Conservation (phyloP, 2,329 filamentous ascomycete species). For the Drechslera avenae region DNA sequence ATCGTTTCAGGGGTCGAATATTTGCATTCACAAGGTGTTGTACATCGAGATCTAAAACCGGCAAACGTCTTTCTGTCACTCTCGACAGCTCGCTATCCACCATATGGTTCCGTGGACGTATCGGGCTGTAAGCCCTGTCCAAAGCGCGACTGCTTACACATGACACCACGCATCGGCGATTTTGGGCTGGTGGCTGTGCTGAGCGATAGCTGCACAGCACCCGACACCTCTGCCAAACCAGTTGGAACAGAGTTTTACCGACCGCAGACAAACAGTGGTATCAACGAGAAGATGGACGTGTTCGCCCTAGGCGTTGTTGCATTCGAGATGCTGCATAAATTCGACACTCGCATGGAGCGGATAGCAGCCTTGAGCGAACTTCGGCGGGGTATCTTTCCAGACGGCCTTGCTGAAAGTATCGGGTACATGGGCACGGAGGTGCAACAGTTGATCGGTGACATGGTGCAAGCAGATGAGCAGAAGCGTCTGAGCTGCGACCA, state of each 20-base stretch:
- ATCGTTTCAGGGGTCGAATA: conserved; percentile 69
- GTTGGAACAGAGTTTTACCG: conserved; percentile 69
- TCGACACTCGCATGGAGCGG: conserved; percentile 52
- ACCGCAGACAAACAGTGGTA: conserved; percentile 47
- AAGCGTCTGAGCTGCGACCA: conserved; percentile 38
- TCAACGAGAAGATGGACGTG: conserved; percentile 62
- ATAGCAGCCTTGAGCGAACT: conserved; percentile 43
- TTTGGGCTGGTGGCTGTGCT: conserved; percentile 68
- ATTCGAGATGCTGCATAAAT: conserved; percentile 64
- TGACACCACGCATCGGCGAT: conserved; percentile 68
- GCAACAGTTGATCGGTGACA: conserved; percentile 34
- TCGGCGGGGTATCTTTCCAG: conserved; percentile 39
- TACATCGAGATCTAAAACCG: conserved; percentile 72
- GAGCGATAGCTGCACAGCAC: conserved; percentile 42
- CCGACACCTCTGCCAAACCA: conserved; percentile 43
- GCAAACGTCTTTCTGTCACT: conserved; percentile 69
- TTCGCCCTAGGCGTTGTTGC: conserved; percentile 67
- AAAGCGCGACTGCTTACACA: conserved; percentile 45
- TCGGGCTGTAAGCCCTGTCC: conserved; percentile 55
- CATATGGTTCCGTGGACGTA: conserved; percentile 55
- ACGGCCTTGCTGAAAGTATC: conserved; percentile 29
- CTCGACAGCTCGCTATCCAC: conserved; percentile 41
- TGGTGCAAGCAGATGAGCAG: conserved; percentile 42
- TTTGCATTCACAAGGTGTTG: conserved; percentile 64
- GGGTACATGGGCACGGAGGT: conserved; percentile 29